Evolutionary conservation across 148 eudicot genomes (phyloP), one percentile per base, ranked within the genome.

Genomic region (Simmondsia chinensis): DNA sequence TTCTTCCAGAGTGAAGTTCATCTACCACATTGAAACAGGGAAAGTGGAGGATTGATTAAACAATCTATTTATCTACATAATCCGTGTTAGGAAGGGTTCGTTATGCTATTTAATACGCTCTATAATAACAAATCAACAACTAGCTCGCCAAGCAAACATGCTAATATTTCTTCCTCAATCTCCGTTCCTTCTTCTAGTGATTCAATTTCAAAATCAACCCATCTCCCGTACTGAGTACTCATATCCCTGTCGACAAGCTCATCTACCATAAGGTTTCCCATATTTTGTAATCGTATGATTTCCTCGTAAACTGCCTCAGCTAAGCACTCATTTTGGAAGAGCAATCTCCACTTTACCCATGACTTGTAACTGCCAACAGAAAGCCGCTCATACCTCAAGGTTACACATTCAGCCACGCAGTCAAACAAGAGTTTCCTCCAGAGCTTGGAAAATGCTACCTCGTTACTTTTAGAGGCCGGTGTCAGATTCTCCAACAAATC

Each of bases 161-260:
- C 66, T 23, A 82, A 25, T 52, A 91, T 72, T 3, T 46, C 70
- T 9, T 54, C 50, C 57, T 71, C 81, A 54, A 85, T 64, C 36
- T 76, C 83, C 22, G 66, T 55, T 36, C 94, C 89, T 51, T 82
- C 94, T 71, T 91, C 95, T 40, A 72, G 63, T 28, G 64, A 71
- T 63, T 82, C 99, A 3, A 32, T 49, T 48, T 75, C 79, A 52
- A 91, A 91, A 31, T 82, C 95, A 18, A 77, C 53, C 95, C 95
- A 91, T 57, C 69, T 77, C 37, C 99, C 93, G 10, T 30, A 38
- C 43, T 69, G 65, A 26, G 56, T 70, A 57, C 89, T 75, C 99
- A 91, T 85, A 37, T 91, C 95, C 60, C 56, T 72, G 48, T 91
- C 81, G 39, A 91, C 81, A 21, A 85, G 69, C 59, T 91, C 99